Evolutionary conservation across 139 green algal genomes (phyloP).

Genomic region (Tetraselmis striata): DNA sequence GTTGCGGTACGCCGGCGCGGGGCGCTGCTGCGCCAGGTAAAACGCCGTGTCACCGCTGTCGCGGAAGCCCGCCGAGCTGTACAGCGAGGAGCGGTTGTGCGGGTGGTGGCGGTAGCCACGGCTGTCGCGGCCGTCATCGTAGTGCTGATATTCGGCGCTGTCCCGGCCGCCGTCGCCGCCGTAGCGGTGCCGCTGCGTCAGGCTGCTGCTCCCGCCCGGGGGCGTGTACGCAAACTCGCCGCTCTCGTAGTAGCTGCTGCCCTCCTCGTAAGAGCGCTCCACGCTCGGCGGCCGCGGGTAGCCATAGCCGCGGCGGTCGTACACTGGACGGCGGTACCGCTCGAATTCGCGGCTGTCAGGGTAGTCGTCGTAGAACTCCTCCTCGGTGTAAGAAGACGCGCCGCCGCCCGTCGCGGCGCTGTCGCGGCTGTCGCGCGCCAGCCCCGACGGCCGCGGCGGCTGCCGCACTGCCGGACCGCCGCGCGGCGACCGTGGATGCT

Average conservation of each 20-base stretch:
- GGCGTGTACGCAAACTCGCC: neutral
- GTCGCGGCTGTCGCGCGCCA: too few species aligned
- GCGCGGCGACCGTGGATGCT: too few species aligned
- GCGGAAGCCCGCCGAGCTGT: neutral
- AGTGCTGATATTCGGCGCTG: neutral
- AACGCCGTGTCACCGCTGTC: neutral
- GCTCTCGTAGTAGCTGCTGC: neutral
- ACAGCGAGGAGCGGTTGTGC: neutral
- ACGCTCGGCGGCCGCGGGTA: neutral
- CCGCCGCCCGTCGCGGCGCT: too few species aligned
- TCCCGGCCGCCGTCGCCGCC: neutral
- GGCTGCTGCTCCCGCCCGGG: too few species aligned
- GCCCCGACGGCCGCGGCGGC: too few species aligned
- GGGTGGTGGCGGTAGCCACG: neutral
- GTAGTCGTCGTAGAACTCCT: neutral
- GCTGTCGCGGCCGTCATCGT: neutral
- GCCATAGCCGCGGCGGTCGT: neutral
- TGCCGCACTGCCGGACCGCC: too few species aligned
- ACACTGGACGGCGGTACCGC: neutral
- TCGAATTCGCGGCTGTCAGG: neutral
- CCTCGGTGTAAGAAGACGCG: too few species aligned
- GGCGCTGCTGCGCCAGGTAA: neutral
- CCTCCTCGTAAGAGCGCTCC: neutral
- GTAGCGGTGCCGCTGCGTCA: neutral
- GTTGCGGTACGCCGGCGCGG: neutral